These are phyloP conservation scores for Schizophyllum commune DNA, from an alignment of 1,284 basidiomycete genomes.

Conservation along the genomic window DNA sequence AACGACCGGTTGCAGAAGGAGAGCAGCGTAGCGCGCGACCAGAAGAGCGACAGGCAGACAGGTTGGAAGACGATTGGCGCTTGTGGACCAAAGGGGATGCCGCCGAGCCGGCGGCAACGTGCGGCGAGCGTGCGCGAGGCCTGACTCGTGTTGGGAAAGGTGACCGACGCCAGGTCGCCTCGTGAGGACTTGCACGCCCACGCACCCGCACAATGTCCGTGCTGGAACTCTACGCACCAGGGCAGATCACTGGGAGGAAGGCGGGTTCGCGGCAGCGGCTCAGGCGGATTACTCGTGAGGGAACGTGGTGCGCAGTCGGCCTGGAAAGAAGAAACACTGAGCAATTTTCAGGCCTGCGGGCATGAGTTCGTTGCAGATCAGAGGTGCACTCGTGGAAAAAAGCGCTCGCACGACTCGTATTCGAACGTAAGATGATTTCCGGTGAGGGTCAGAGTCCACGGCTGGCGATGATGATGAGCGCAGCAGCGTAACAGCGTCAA, in stretches of 20 bases:
- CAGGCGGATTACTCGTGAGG: background rate
- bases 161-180: background rate
- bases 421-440: too few species aligned
- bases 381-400: background rate
- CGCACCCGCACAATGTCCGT: background rate
- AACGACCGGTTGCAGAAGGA: background rate
- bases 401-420: background rate
- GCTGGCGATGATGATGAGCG: too few species aligned
- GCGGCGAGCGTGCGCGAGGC: background rate
- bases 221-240: background rate
- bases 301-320: background rate
- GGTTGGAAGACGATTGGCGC: background rate
- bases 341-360: background rate
- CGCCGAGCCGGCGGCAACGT: background rate
- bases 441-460: too few species aligned
- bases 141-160: background rate
- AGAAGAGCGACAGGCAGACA: background rate
- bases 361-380: background rate
- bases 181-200: background rate
- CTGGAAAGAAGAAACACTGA: background rate
- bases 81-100: background rate
- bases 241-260: background rate
- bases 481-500: too few species aligned
- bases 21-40: background rate
- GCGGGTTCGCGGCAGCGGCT: background rate